Evolutionary conservation across 768 basidiomycete species (phyloP), one percentile per base, ranked within the genome.

Genomic region (Rhizopogon sp.): DNA sequence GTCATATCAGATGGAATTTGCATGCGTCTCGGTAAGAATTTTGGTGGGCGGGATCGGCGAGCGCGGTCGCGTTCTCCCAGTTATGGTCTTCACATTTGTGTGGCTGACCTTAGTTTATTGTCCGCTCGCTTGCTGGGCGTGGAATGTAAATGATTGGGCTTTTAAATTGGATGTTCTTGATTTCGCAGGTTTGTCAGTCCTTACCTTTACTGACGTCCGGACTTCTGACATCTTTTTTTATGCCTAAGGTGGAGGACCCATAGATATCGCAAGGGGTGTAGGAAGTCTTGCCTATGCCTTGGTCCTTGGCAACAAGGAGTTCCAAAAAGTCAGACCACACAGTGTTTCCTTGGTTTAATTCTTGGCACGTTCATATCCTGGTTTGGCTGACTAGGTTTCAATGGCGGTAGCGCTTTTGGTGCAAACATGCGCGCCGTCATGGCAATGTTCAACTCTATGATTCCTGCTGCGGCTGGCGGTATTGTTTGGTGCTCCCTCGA

Each of bases 101-200:
- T 97, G 93, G 93, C 74, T 85, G 65, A 94, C 92, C 4, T 58
- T 94, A 51, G 91, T 94, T 16, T 93, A 93, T 68, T 91, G 88
- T 62, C 91, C 90, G 6, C 76, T 95, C 55, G 92, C 91, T 31
- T 87, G 80, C 67, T 94, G 92, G 90, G 79, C 80, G 2, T 95
- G 92, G 92, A 82, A 82, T 47, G 58, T 72, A 0, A 83, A 87
- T 58, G 93, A 93, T 2, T 97, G 93, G 93, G 87, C 79, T 7
- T 87, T 84, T 69, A 83, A 81, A 61, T 89, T 84, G 81, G 93
- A 93, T 16, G 88, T 89, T 25, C 76, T 91, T 44, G 92, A 96
- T 68, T 97, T 89, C 65, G 92, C 93, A 53, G 92, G 91, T 20
- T 43, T 28, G 28, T 55, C 31, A 1, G 11, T 64, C 45, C 50